Base-by-base conservation (phyloP, 805 yeast species). In the Wickerhamomyces queroliae region DNA sequence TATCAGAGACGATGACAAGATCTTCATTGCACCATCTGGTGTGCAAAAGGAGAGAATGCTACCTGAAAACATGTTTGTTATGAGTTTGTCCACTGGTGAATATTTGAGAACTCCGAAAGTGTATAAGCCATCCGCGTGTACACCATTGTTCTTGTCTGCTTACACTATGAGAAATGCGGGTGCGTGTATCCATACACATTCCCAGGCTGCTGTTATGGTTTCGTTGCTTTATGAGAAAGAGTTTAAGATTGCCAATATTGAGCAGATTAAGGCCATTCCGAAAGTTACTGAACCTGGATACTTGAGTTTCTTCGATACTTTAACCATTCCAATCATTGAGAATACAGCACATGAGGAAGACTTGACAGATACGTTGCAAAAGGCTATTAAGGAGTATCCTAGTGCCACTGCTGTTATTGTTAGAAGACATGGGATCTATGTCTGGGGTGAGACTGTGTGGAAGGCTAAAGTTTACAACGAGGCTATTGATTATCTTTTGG, bases 361-460 rank as follows among this genome's bases (percentile, higher is more conserved):
- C 43, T 69, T 91, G 46, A 76, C 81, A 7, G 84, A 74, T 20
- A 66, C 81, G 16, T 64, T 90, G 32, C 76, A 76, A 45, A 62
- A 72, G 41, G 83, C 89, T 1, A 76, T 90, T 39, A 58, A 50
- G n/a, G 67, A 71, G 13, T 82, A 87, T 52, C 96, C 97, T 2
- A 70, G 76, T 0, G 66, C 95, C 4, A 76, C 89, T 3, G 97
- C 97, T 0, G 88, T 91, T 1, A 67, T 91, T 38, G 97, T 91
- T 7, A 76, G 95, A 61, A 72, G 96, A 54, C 98, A 91, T 56
- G 98, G 98, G 1, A 81, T 91, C 33, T 91, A 82, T 57, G 96
- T 89, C n/a, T 91, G 97, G 97, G 97, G 97, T 19, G 87, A 83
- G 50, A 78, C 74, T 20, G 85, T 87, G 11, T 84, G 95, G 85